These are phyloP conservation scores for Elongisporangium anandrum DNA, from an alignment of 352 stramenopile species.

Conservation along the genomic window DNA sequence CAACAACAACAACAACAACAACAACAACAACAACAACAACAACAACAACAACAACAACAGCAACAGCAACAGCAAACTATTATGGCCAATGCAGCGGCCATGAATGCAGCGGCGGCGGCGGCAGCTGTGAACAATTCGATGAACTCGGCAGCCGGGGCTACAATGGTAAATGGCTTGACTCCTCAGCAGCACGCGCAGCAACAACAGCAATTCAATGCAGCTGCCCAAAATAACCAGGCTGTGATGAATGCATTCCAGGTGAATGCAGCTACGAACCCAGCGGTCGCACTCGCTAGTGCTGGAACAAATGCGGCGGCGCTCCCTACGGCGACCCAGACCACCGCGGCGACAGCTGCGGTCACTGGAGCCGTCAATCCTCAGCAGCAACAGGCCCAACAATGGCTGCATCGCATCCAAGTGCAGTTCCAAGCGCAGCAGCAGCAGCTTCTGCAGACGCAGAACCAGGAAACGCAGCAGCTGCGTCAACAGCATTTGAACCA, in stretches of 20 bases:
- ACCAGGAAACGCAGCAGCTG: conserved; percentile 75
- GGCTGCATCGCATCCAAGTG: conserved; percentile 74
- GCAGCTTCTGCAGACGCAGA: conserved; percentile 61
- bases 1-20: too few species aligned
- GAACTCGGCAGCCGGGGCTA: conserved; percentile 13
- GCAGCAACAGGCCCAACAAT: conserved; percentile 75
- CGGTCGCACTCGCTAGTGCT: conserved; percentile 18
- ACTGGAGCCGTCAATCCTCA: conserved; percentile 18
- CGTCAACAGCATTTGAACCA: conserved; percentile 73
- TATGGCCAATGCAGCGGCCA: conserved; percentile 16
- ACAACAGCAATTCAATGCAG: conserved; percentile 23
- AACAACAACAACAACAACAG: conserved; percentile 23
- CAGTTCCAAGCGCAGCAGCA: conserved; percentile 81
- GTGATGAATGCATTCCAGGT: conserved; percentile 14
- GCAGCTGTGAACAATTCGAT: conserved; percentile 12
- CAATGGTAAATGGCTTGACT: conserved; percentile 7
- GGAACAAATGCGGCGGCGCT: conserved; percentile 7
- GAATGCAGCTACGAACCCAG: conserved; percentile 25
- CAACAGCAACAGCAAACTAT: conserved; percentile 29
- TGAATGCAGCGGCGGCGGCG: conserved; percentile 8
- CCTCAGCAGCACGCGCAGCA: conserved; percentile 23
- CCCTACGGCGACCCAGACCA: conserved; percentile 15
- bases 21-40: too few species aligned
- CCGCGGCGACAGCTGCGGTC: conserved; percentile 7
- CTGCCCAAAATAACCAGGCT: conserved; percentile 25